Evolutionary conservation across 2,329 filamentous ascomycete genomes (phyloP).

Genomic region (Claviceps citrina): DNA sequence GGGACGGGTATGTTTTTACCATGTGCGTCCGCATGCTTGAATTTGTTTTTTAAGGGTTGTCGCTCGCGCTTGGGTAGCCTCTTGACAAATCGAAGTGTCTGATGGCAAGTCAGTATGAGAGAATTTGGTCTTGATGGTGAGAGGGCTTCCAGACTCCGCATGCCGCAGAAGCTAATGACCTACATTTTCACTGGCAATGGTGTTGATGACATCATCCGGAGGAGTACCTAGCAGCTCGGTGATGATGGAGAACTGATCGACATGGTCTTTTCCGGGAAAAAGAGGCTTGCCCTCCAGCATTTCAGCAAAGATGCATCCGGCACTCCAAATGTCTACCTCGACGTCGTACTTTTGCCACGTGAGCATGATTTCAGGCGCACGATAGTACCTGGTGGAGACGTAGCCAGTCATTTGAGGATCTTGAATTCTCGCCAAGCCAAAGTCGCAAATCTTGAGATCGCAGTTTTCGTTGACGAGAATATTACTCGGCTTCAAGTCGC

Average conservation of each 20-base stretch:
- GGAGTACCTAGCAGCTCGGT: slow-evolving; percentile 92
- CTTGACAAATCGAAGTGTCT: slow-evolving; percentile 95
- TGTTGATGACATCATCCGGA: slow-evolving; percentile 95
- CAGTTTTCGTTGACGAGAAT: slow-evolving; percentile 99
- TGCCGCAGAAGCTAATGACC: too few relatives aligned
- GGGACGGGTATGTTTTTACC: slow-evolving; percentile 35
- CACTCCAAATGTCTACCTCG: slow-evolving; percentile 98
- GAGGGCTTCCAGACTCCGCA: too few relatives aligned
- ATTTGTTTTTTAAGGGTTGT: slow-evolving; percentile 73
- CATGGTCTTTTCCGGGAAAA: slow-evolving; percentile 97
- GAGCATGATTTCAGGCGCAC: slow-evolving; percentile 98
- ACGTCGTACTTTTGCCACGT: slow-evolving; percentile 99
- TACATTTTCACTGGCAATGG: slow-evolving; percentile 95
- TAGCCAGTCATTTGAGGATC: slow-evolving; percentile 99
- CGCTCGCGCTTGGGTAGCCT: slow-evolving; percentile 89
- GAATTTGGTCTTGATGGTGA: too few relatives aligned
- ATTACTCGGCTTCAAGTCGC: slow-evolving; percentile 95
- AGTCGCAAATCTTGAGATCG: slow-evolving; percentile 98
- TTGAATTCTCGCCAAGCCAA: slow-evolving; percentile 91
- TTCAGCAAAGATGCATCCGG: slow-evolving; percentile 96
- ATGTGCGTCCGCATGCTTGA: slow-evolving; percentile 80
- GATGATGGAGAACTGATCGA: slow-evolving; percentile 99
- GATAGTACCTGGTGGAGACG: slow-evolving; percentile 96
- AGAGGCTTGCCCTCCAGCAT: slow-evolving; percentile 98
- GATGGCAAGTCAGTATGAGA: neutral